phyloP scores from a whole-genome alignment of 805 yeast genomes.

The Dipodascus geniculatus region DNA sequence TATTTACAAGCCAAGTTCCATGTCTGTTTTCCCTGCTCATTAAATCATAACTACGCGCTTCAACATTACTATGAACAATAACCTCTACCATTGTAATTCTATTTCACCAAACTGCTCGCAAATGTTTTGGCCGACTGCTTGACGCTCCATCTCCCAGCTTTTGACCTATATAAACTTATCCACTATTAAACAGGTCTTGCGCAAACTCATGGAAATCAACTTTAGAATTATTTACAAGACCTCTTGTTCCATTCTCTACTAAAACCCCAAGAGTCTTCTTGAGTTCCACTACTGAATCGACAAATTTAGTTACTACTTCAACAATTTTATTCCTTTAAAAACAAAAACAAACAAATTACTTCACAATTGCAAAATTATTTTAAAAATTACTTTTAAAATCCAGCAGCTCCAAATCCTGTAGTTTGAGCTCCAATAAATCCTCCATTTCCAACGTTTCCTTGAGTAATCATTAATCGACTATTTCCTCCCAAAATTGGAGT shows the following conservation, averaged over 20 bases:
- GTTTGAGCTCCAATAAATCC: conserved; percentile 22
- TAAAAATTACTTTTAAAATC: too few species aligned
- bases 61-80: too few species aligned
- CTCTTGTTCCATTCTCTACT: background rate
- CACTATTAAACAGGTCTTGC: too few species aligned
- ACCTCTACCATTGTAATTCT: too few species aligned
- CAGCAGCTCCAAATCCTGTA: conserved; percentile 1
- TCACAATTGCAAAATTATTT: background rate
- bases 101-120: too few species aligned
- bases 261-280: background rate
- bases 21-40: too few species aligned
- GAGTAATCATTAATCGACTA: conserved; percentile 67
- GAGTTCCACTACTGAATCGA: background rate
- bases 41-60: too few species aligned
- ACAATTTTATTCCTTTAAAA: background rate
- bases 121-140: too few species aligned
- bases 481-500: conserved; percentile 42
- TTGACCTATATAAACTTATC: too few species aligned
- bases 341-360: background rate
- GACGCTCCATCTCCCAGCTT: too few species aligned
- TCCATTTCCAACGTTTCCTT: conserved; percentile 32
- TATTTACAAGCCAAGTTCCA: too few species aligned
- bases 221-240: background rate
- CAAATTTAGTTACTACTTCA: background rate
- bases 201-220: too few species aligned